These are phyloP conservation scores for Bretschneidera sinensis DNA, from an alignment of 345 rosid species.

Conservation along the genomic window DNA sequence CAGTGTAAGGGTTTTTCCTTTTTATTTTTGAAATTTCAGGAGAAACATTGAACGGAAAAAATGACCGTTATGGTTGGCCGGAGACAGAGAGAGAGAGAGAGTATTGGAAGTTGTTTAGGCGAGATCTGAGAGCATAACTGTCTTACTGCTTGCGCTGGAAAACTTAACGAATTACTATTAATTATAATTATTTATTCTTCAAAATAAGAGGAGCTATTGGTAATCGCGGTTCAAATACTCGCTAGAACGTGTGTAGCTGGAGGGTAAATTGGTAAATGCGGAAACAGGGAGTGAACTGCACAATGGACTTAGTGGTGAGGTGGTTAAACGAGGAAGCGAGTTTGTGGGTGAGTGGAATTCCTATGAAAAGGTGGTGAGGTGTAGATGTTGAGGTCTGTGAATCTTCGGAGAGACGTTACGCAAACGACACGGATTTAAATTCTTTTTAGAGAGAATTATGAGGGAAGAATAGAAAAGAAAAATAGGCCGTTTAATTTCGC, in stretches of 20 bases:
- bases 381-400: conserved; percentile 20
- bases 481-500: background rate
- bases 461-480: background rate
- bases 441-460: background rate
- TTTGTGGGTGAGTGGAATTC: conserved; percentile 5
- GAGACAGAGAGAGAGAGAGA: conserved; percentile 11
- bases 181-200: background rate
- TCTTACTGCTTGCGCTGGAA: conserved; percentile 16
- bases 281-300: too few species aligned
- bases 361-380: background rate
- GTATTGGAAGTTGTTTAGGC: conserved; percentile 24
- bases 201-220: background rate
- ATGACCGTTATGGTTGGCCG: conserved; percentile 44
- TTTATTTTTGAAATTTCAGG: background rate
- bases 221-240: conserved; percentile 8
- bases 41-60: conserved; percentile 14
- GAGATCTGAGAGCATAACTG: conserved; percentile 52
- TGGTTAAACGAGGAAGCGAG: conserved; percentile 29
- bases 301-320: too few species aligned
- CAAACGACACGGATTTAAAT: conserved; percentile 21
- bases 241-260: conserved; percentile 14
- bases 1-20: background rate
- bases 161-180: background rate
- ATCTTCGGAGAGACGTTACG: conserved; percentile 60
- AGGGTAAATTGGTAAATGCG: conserved; percentile 10